These are phyloP conservation scores for Theobroma grandiflorum DNA, from an alignment of 441 rosid genomes.

Conservation along the genomic window DNA sequence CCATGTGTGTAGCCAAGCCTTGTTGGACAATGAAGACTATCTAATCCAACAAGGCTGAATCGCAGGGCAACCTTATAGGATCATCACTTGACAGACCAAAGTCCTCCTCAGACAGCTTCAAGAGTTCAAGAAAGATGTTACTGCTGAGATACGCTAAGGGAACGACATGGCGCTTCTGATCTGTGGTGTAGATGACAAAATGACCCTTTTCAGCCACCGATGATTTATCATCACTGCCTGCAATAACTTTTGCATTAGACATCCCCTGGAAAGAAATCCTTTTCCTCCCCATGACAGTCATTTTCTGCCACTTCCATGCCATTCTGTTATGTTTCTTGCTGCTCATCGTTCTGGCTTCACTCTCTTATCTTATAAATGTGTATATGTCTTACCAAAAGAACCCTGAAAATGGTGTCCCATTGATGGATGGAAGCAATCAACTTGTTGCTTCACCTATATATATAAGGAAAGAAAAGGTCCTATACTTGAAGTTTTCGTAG, in stretches of 20 bases:
- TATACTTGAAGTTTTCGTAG: background rate
- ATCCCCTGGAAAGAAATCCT: background rate
- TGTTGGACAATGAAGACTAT: conserved; percentile 26
- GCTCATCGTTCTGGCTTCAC: conserved; percentile 16
- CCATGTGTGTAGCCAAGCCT: conserved; percentile 23
- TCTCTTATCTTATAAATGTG: too few species aligned
- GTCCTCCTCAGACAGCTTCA: conserved; percentile 36
- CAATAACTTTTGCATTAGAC: background rate
- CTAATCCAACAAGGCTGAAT: conserved; percentile 43
- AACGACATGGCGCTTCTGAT: conserved; percentile 27
- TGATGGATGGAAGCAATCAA: conserved; percentile 2
- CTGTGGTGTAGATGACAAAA: conserved; percentile 35
- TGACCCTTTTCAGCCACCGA: conserved; percentile 28
- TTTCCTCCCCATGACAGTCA: conserved; percentile 5
- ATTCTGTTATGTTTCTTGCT: conserved; percentile 30
- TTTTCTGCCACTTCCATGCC: conserved; percentile 36
- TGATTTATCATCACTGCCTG: background rate
- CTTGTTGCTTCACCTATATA: background rate
- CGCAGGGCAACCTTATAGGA: conserved; percentile 53
- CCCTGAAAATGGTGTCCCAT: background rate
- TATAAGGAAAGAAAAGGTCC: background rate
- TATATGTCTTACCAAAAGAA: background rate
- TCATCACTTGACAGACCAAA: conserved; percentile 36
- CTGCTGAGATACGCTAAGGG: conserved; percentile 31
- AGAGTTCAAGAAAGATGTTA: conserved; percentile 5